Evolutionary conservation across 2,329 filamentous ascomycete species (phyloP).

Genomic region (Aureobasidium sp.): DNA sequence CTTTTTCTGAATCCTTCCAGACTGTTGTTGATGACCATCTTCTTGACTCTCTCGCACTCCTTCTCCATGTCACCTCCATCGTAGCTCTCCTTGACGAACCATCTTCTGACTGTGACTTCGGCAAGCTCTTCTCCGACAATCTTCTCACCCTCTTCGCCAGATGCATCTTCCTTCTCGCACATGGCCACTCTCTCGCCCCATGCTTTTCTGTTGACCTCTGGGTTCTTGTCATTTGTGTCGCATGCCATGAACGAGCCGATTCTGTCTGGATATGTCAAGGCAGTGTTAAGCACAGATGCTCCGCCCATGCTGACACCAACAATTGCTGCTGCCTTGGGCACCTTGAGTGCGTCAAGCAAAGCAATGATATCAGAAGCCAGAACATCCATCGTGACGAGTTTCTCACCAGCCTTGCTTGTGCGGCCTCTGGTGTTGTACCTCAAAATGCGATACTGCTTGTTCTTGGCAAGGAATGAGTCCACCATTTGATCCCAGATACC

Average conservation of each 20-base stretch:
- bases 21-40: slow-evolving; percentile 63
- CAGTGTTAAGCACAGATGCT: slow-evolving; percentile 67
- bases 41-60: slow-evolving; percentile 53
- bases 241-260: slow-evolving; percentile 61
- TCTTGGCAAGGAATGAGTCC: slow-evolving; percentile 48
- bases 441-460: slow-evolving; percentile 61
- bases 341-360: slow-evolving; percentile 62
- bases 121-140: slow-evolving; percentile 61
- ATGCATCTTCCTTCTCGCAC: slow-evolving; percentile 50
- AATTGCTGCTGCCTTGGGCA: slow-evolving; percentile 58
- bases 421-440: slow-evolving; percentile 74
- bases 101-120: slow-evolving; percentile 62
- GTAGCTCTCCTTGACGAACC: slow-evolving; percentile 62
- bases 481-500: slow-evolving; percentile 77
- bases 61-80: slow-evolving; percentile 42
- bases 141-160: slow-evolving; percentile 37
- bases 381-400: slow-evolving; percentile 50
- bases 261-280: slow-evolving; percentile 56
- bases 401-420: slow-evolving; percentile 33
- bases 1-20: slow-evolving; percentile 62
- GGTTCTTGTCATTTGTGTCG: slow-evolving; percentile 70
- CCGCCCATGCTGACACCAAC: slow-evolving; percentile 78
- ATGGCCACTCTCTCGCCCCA: slow-evolving; percentile 72
- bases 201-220: slow-evolving; percentile 65
- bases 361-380: slow-evolving; percentile 61